Percentiles rank a stretch among this genome's conserved stretches.
phyloP scores from a whole-genome alignment of 768 basidiomycete genomes.

The Mycena maculata region DNA sequence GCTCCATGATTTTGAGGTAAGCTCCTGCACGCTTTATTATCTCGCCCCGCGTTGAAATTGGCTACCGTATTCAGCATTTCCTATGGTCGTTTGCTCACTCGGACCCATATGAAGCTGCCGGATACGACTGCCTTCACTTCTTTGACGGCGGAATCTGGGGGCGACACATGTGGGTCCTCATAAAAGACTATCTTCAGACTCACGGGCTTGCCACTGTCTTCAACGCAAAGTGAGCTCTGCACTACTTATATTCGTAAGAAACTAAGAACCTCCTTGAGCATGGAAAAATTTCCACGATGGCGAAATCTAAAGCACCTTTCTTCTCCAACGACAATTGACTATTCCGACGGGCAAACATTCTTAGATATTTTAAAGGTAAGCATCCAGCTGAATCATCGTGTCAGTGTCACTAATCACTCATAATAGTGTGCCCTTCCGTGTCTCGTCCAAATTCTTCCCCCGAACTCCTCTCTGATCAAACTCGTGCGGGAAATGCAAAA shows the following conservation, averaged over 20 bases:
- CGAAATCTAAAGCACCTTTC: too few species aligned
- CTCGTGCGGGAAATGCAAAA: too few species aligned
- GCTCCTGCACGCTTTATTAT: not conserved
- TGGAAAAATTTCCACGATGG: too few species aligned
- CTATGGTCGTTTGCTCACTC: slow-evolving; percentile 21
- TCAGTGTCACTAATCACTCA: too few species aligned
- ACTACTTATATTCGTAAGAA: not conserved
- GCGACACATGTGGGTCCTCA: slow-evolving; percentile 17
- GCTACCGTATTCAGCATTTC: slow-evolving; percentile 5
- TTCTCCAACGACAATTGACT: too few species aligned
- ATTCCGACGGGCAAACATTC: too few species aligned
- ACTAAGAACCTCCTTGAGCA: not conserved
- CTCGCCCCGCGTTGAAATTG: not conserved
- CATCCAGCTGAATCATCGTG: too few species aligned
- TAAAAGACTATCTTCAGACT: not conserved
- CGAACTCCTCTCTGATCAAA: too few species aligned
- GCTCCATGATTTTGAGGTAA: slow-evolving; percentile 18
- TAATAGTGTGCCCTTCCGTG: too few species aligned
- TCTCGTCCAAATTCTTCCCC: too few species aligned
- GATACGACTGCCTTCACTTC: slow-evolving; percentile 21
- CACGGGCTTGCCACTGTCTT: not conserved
- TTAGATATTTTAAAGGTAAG: too few species aligned
- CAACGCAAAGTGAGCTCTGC: not conserved
- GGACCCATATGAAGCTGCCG: slow-evolving; percentile 8
- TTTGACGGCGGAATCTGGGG: slow-evolving; percentile 19